These are phyloP conservation scores for Dryadomyces sulphureus DNA, from an alignment of 2,329 filamentous ascomycete genomes.

Conservation along the genomic window DNA sequence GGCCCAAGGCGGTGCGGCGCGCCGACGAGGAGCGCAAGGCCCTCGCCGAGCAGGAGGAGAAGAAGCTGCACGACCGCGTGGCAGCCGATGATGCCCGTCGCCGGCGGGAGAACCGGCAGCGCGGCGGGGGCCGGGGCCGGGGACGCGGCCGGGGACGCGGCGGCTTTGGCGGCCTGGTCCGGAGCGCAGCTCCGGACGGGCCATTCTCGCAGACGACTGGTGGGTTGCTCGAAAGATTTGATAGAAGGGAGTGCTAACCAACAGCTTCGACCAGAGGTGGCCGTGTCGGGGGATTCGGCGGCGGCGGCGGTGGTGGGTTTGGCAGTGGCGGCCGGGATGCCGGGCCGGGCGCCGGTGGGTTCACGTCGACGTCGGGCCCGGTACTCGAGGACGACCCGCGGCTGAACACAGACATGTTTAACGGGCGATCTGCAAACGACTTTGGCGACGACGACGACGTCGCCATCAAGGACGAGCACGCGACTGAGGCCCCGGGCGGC, in stretches of 20 bases:
- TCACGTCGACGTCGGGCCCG: not conserved
- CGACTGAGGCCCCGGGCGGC: constrained; percentile 9
- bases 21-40: constrained; percentile 21
- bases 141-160: constrained; percentile 16
- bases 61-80: constrained; percentile 15
- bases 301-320: constrained; percentile 14
- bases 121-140: constrained; percentile 11
- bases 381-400: constrained; percentile 26
- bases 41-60: constrained; percentile 20
- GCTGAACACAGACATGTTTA: constrained; percentile 43
- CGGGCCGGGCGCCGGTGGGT: constrained; percentile 4
- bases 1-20: constrained; percentile 19
- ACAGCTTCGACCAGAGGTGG: constrained; percentile 9
- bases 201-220: constrained; percentile 20
- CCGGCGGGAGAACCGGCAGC: constrained; percentile 13
- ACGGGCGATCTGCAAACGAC: constrained; percentile 20
- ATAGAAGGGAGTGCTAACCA: too few species aligned
- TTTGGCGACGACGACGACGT: constrained; percentile 19
- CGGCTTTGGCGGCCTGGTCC: constrained; percentile 13
- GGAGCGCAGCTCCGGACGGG: constrained; percentile 18
- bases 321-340: constrained; percentile 8
- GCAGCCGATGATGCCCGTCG: constrained; percentile 17
- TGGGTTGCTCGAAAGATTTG: constrained; percentile 13
- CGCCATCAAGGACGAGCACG: constrained; percentile 24
- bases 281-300: constrained; percentile 9